Evolutionary conservation across 148 eudicot species (phyloP).

Genomic region (Salicornia ramosissima): DNA sequence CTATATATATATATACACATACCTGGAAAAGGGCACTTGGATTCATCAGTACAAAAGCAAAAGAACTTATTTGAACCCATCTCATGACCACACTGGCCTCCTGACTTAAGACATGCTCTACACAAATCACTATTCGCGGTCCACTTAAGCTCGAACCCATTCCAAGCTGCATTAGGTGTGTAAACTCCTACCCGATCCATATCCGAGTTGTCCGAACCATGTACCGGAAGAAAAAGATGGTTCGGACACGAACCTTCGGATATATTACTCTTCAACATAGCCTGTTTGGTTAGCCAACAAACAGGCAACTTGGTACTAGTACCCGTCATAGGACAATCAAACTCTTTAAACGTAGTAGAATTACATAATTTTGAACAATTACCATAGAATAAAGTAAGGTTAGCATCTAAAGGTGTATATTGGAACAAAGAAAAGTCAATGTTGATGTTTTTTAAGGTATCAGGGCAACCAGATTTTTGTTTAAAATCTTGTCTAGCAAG

Average conservation of each 20-base stretch:
- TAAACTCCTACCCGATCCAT: not conserved
- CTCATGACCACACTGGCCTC: conserved; percentile 56
- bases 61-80: conserved; percentile 27
- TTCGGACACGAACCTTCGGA: conserved; percentile 2
- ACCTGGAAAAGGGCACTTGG: conserved; percentile 30
- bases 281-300: conserved; percentile 23
- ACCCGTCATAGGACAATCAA: conserved; percentile 21
- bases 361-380: conserved; percentile 20
- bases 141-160: conserved; percentile 54
- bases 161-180: not conserved
- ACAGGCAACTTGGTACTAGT: no score
- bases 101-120: conserved; percentile 27
- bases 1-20: no score
- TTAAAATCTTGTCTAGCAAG: conserved; percentile 15
- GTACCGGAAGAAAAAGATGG: conserved; percentile 22
- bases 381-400: conserved; percentile 19
- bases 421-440: conserved; percentile 17
- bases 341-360: not conserved
- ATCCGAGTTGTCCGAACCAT: not conserved
- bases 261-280: conserved; percentile 17
- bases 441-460: not conserved
- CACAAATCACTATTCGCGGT: conserved; percentile 31
- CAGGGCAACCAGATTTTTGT: conserved; percentile 20
- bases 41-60: conserved; percentile 43
- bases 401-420: conserved; percentile 7